Conservation (phyloP, 768 basidiomycete genomes). For the Tulasnella sp. region DNA sequence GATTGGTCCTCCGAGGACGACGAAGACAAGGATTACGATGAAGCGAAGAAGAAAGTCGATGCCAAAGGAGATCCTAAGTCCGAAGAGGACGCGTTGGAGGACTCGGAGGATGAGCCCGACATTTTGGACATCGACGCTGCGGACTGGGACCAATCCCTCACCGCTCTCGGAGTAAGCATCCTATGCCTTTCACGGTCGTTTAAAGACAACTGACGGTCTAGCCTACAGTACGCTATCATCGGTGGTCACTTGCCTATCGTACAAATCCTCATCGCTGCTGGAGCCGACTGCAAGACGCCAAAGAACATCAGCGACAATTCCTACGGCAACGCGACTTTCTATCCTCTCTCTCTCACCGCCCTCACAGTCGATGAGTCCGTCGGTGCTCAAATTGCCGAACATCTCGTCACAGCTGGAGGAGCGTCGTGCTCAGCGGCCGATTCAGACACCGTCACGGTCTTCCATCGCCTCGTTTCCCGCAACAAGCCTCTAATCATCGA, state of each 20-base stretch:
- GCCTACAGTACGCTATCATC: slow-evolving; percentile 40
- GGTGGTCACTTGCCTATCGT: slow-evolving; percentile 52
- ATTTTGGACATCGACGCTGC: slow-evolving; percentile 56
- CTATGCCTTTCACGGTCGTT: background rate
- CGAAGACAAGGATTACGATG: slow-evolving; percentile 42
- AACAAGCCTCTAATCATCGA: slow-evolving; percentile 40
- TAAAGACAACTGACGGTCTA: too few species aligned
- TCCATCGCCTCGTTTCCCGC: slow-evolving; percentile 43
- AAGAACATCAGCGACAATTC: slow-evolving; percentile 43
- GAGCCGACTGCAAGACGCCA: slow-evolving; percentile 52
- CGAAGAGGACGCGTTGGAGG: slow-evolving; percentile 49
- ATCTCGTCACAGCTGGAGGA: slow-evolving; percentile 41
- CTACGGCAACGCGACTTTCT: slow-evolving; percentile 34
- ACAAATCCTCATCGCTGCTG: slow-evolving; percentile 53
- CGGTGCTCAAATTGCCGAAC: slow-evolving; percentile 41
- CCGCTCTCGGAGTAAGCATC: slow-evolving; percentile 57
- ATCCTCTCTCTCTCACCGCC: slow-evolving; percentile 43
- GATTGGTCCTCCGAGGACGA: slow-evolving; percentile 29
- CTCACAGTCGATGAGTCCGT: slow-evolving; percentile 39
- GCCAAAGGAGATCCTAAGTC: slow-evolving; percentile 20
- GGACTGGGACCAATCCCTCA: slow-evolving; percentile 64
- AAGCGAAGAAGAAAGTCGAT: slow-evolving; percentile 45
- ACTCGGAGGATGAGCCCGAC: slow-evolving; percentile 54
- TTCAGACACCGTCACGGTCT: slow-evolving; percentile 41
- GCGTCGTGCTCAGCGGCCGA: slow-evolving; percentile 44